Percentiles rank a stretch among this genome's conserved stretches.
These are phyloP conservation scores for Pestalotiopsis sp. DNA, from an alignment of 2,329 filamentous ascomycete species.

Conservation along the genomic window DNA sequence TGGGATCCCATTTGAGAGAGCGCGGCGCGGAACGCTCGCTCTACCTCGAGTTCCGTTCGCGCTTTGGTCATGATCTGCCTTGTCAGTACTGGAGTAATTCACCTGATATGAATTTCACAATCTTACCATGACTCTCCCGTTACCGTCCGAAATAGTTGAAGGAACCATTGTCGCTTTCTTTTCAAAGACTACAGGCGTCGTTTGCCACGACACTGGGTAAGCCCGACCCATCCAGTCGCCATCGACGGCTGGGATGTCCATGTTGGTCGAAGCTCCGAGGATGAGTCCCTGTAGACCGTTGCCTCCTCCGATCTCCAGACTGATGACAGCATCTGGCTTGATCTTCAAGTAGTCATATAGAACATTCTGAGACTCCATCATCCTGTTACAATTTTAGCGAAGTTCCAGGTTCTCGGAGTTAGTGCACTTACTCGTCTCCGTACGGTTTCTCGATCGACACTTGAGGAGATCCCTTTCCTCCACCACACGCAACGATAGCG, in stretches of 20 bases:
- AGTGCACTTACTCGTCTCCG: slow-evolving; percentile 45
- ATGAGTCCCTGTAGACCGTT: slow-evolving; percentile 62
- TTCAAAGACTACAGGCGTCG: slow-evolving; percentile 40
- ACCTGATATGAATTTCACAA: too few relatives aligned
- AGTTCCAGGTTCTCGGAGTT: neutral
- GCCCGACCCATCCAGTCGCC: slow-evolving; percentile 57
- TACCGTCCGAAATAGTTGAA: slow-evolving; percentile 13
- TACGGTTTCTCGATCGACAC: slow-evolving; percentile 60
- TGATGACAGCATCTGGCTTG: slow-evolving; percentile 56
- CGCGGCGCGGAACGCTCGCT: slow-evolving; percentile 49
- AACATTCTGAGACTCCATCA: slow-evolving; percentile 48
- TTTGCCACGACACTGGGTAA: slow-evolving; percentile 54
- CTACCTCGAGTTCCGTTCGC: slow-evolving; percentile 44
- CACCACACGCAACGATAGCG: slow-evolving; percentile 54
- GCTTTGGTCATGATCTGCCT: slow-evolving; percentile 43
- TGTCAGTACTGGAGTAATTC: neutral
- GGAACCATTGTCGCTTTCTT: slow-evolving; percentile 16
- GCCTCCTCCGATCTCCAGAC: slow-evolving; percentile 66
- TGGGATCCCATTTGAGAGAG: slow-evolving; percentile 55
- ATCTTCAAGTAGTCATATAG: slow-evolving; percentile 52
- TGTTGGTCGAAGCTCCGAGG: slow-evolving; percentile 52
- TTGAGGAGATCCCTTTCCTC: slow-evolving; percentile 58
- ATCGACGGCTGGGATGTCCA: slow-evolving; percentile 52
- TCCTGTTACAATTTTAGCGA: slow-evolving; percentile 15
- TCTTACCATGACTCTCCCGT: slow-evolving; percentile 48